These are phyloP conservation scores for Candida buenavistaensis DNA, from an alignment of 1,139 yeast species.

Conservation along the genomic window DNA sequence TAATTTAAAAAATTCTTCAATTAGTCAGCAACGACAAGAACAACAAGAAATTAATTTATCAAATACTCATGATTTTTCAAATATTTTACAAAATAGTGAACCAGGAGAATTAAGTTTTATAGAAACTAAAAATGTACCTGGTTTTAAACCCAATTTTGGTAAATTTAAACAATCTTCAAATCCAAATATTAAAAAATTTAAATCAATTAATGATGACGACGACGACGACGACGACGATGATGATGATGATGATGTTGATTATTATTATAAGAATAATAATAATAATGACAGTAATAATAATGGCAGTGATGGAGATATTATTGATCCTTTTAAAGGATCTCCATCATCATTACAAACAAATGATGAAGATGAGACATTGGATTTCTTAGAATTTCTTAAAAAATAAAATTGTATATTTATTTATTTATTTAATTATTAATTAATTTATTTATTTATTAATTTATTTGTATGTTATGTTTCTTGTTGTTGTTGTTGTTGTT, in stretches of 20 bases:
- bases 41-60: too few relatives aligned
- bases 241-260: too few relatives aligned
- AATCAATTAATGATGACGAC: constrained; percentile 1
- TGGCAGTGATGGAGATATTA: too few relatives aligned
- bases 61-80: constrained; percentile 38
- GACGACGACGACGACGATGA: too few relatives aligned
- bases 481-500: too few relatives aligned
- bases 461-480: too few relatives aligned
- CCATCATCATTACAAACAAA: constrained; percentile 3
- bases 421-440: neutral
- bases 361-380: constrained; percentile 43
- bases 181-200: too few relatives aligned
- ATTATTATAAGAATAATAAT: too few relatives aligned
- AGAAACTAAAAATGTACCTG: constrained; percentile 12
- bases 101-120: constrained; percentile 17
- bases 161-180: too few relatives aligned
- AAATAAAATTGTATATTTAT: constrained; percentile 7
- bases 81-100: constrained; percentile 31
- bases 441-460: neutral
- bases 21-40: too few relatives aligned
- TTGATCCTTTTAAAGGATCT: neutral
- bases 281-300: too few relatives aligned
- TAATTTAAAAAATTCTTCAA: neutral
- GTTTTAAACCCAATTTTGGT: constrained; percentile 33
- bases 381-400: constrained; percentile 48